Percentiles rank a stretch among this genome's conserved stretches.
Evolutionary conservation across 495 filamentous ascomycete species (phyloP).

Genomic region (Acidiella bohemica): DNA sequence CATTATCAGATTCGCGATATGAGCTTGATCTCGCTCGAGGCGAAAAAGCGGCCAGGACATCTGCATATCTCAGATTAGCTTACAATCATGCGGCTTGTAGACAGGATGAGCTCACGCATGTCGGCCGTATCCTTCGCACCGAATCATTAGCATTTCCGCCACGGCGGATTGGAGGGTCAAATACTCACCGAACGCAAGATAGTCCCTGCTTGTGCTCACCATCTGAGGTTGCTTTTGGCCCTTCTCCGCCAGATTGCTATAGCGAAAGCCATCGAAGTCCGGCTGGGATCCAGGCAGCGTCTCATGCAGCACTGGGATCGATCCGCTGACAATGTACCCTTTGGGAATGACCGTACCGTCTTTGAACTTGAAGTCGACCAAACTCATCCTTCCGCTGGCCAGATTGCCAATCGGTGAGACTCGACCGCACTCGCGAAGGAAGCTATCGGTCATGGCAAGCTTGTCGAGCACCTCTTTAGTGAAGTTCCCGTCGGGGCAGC

Average conservation of each 20-base stretch:
- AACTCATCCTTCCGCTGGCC: neutral
- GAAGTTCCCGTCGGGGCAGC: neutral
- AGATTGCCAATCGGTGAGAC: neutral
- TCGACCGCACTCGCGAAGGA: neutral
- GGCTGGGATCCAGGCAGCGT: neutral
- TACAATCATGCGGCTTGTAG: too few relatives aligned
- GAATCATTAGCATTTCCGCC: neutral
- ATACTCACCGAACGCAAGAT: neutral
- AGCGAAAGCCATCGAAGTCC: slow-evolving; percentile 1
- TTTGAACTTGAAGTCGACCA: neutral
- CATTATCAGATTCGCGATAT: slow-evolving; percentile 30
- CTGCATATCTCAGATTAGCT: too few relatives aligned
- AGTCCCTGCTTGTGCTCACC: neutral
- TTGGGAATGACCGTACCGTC: neutral
- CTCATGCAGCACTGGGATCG: neutral
- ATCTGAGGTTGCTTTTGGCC: neutral
- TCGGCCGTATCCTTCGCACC: neutral
- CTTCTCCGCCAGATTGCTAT: neutral
- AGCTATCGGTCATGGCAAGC: neutral
- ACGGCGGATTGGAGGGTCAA: too few relatives aligned
- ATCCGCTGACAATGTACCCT: slow-evolving; percentile 1
- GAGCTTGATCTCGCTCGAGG: slow-evolving; percentile 31
- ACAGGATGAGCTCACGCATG: neutral
- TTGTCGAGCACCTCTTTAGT: slow-evolving; percentile 1
- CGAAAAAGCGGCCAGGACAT: slow-evolving; percentile 35